Evolutionary conservation across 108 stramenopile genomes (phyloP), one percentile per base, ranked within the genome.

Genomic region (Stephanodiscus triporus): DNA sequence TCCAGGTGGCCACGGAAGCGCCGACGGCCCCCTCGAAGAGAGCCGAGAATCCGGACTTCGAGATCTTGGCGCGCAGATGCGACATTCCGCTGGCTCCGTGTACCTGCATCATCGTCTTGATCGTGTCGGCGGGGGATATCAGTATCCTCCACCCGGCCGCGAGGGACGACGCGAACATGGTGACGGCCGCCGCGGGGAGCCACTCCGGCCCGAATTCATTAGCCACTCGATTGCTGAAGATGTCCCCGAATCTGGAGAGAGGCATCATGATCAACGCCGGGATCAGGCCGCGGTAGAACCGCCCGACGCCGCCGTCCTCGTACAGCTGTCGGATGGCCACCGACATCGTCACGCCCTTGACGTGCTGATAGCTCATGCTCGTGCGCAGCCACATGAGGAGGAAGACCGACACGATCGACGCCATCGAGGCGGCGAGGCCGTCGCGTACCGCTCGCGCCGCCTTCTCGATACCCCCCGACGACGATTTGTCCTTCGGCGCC

Each of bases 321-420:
- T 94, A 95, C 9, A 97, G 67, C 47, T 85, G 76, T 4, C 60
- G 47, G 10, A 95, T 54, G 11, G 95, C 90, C 27, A 84, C 84
- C 6, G 50, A 27, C 38, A 87, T 88, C 49, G 85, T 70, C 2
- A 82, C 84, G 20, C 96, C 95, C 63, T 97, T 87, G 32, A 90
- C 88, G 75, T 94, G 95, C 75, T 97, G 95, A 66, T 97, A 96
- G 63, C 83, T 84, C 73, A 91, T 84, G 60, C 88, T 69, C 0
- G 96, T 97, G 17, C 96, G 88, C 34, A 96, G 83, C 96, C 96
- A 97, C 96, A 97, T 97, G 23, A 97, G 78, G 16, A 86, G 80
- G 40, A 87, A 64, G 3, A 96, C 95, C 19, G 83, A 84, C 16
- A 86, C 47, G 13, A 88, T 72, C 65, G 80, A 81, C 16, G 88